These are phyloP conservation scores for Aspergillus aculeatus DNA, from an alignment of 2,329 filamentous ascomycete species.

Conservation along the genomic window DNA sequence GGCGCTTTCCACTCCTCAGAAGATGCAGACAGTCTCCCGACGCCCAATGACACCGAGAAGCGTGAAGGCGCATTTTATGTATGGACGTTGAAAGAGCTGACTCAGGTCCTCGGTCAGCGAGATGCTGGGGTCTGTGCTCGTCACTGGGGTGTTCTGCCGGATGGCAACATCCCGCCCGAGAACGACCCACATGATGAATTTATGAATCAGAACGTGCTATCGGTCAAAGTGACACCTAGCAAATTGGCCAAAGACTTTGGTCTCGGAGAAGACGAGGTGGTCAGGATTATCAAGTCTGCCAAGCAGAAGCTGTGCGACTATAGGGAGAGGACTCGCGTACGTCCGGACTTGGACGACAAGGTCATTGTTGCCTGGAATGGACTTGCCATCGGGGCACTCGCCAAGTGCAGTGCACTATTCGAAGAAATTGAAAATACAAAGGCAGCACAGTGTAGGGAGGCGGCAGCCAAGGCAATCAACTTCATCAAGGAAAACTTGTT, in stretches of 20 bases:
- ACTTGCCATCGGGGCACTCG: constrained; percentile 78
- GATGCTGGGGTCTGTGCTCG: constrained; percentile 72
- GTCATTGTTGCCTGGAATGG: constrained; percentile 87
- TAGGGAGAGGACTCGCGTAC: constrained; percentile 70
- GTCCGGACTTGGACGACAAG: constrained; percentile 82
- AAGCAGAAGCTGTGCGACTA: constrained; percentile 68
- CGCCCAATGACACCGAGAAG: constrained; percentile 73
- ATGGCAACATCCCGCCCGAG: constrained; percentile 80
- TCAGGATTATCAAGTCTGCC: constrained; percentile 65
- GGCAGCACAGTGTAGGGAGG: constrained; percentile 60
- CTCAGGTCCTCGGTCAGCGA: constrained; percentile 67
- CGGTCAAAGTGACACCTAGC: constrained; percentile 64
- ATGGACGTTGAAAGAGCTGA: constrained; percentile 87
- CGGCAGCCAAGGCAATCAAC: constrained; percentile 65
- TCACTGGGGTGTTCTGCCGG: constrained; percentile 78
- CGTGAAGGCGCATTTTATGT: constrained; percentile 91
- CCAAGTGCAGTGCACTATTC: constrained; percentile 70
- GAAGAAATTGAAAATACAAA: constrained; percentile 57
- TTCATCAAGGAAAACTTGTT: constrained; percentile 77
- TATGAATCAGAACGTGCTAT: constrained; percentile 86
- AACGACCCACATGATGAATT: constrained; percentile 93
- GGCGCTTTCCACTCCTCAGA: constrained; percentile 87
- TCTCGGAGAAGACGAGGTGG: constrained; percentile 67
- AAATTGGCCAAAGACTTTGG: constrained; percentile 74
- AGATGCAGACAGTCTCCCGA: constrained; percentile 79